Conservation (phyloP, 2,329 filamentous ascomycete species). For the Cephalotrichum gorgonifer region DNA sequence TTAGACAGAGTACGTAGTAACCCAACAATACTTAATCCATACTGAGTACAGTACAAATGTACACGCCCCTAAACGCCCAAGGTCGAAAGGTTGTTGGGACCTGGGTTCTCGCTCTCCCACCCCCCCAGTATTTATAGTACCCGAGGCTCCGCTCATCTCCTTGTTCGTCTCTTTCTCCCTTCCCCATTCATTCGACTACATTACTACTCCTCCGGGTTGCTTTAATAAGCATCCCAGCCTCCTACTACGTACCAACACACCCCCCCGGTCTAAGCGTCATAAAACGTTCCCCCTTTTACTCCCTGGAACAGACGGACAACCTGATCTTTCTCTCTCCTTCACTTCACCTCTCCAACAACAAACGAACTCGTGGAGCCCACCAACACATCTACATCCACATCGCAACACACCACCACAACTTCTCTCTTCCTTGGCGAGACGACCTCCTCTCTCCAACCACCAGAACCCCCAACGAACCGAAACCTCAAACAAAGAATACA, state of each 20-base stretch:
- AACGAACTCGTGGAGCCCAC: neutral
- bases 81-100: too few species aligned
- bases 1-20: too few species aligned
- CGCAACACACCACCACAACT: neutral
- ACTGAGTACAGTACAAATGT: too few species aligned
- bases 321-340: neutral
- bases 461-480: neutral
- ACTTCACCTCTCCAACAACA: neutral
- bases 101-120: neutral
- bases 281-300: neutral
- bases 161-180: constrained; percentile 1
- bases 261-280: neutral
- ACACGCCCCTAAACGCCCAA: too few species aligned
- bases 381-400: neutral
- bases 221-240: neutral
- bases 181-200: neutral
- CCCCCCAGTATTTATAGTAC: constrained; percentile 2
- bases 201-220: neutral
- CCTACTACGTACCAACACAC: neutral
- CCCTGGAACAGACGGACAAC: neutral
- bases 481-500: neutral
- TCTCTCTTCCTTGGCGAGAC: neutral
- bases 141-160: neutral
- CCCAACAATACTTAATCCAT: too few species aligned
- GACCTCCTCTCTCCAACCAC: neutral